Evolutionary conservation across 2,329 filamentous ascomycete species (phyloP).

Genomic region (Diaporthe capsici): DNA sequence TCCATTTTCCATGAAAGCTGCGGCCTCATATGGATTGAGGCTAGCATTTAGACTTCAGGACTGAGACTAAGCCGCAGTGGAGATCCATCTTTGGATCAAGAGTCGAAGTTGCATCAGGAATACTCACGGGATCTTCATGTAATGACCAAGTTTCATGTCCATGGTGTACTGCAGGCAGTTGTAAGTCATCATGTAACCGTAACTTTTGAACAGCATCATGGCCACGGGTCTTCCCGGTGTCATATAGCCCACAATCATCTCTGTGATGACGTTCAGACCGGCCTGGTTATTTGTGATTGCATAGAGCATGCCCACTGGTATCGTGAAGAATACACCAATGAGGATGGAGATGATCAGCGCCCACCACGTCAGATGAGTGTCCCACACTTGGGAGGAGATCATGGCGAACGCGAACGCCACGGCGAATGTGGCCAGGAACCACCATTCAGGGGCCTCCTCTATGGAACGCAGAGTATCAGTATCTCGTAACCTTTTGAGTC

Average conservation of each 20-base stretch:
- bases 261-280: conserved; percentile 64
- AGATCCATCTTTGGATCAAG: no score
- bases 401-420: conserved; percentile 35
- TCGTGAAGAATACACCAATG: conserved; percentile 48
- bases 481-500: rapidly evolving
- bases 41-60: background rate
- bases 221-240: conserved; percentile 64
- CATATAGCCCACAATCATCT: conserved; percentile 67
- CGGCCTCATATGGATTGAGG: background rate
- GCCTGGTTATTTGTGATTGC: conserved; percentile 51
- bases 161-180: conserved; percentile 57
- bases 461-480: background rate
- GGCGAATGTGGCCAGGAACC: conserved; percentile 35
- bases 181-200: conserved; percentile 62
- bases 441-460: conserved; percentile 39
- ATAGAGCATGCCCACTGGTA: conserved; percentile 52
- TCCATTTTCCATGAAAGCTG: background rate
- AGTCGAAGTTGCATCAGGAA: no score
- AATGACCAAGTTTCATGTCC: conserved; percentile 60
- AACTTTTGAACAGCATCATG: conserved; percentile 68
- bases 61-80: no score
- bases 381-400: conserved; percentile 32
- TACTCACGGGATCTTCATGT: conserved; percentile 54
- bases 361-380: conserved; percentile 40
- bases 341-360: conserved; percentile 45